Evolutionary conservation across 208 protist genomes (phyloP), one percentile per base, ranked within the genome.

Genomic region (Leptomonas seymouri): DNA sequence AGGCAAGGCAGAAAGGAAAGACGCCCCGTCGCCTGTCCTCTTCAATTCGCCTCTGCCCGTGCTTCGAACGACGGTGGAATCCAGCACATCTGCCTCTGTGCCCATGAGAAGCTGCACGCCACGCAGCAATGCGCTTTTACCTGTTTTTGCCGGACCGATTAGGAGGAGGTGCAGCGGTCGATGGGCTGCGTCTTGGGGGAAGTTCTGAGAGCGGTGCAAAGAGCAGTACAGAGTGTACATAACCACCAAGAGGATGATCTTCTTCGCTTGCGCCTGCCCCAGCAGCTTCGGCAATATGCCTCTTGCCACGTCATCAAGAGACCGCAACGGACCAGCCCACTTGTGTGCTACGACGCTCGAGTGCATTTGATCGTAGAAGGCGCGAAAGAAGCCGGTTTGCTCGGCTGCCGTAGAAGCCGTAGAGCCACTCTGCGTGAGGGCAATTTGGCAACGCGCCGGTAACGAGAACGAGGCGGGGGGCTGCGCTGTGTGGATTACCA

Each of bases 121-220:
- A 6, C 56, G 67, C 61, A 91, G 60, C 39, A 94, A 56, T 14
- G 84, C 67, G 15, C 84, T 90, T 71, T 88, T 87, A 30, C 89
- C 89, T 5, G 79, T 79, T 28, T 81, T 74, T 1, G 80, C 77
- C 7, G 85, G 65, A 21, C 89, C 89, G 9, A 91, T 55, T 0
- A 94, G 71, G 9, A 93, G 80, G 4, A 90, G 23, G 49, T 93
- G 82, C 55, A 90, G 69, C 27, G 84, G 85, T 49, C 30, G 67
- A 45, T 49, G 67, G 16, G 57, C 59, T 7, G 27, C 44, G 2
- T 46, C 39, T 27, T 34, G 42, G 39, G 59, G 23, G 49, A 54
- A 67, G 21, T 62, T 74, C 27, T 72, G 25, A 8, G 71, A 60
- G 16, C 79, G 31, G 51, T 91, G 89, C 16, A 94, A n/a, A 8